Evolutionary conservation across 306 rosid species (phyloP), one percentile per base, ranked within the genome.

Genomic region (Begonia peltatifolia): DNA sequence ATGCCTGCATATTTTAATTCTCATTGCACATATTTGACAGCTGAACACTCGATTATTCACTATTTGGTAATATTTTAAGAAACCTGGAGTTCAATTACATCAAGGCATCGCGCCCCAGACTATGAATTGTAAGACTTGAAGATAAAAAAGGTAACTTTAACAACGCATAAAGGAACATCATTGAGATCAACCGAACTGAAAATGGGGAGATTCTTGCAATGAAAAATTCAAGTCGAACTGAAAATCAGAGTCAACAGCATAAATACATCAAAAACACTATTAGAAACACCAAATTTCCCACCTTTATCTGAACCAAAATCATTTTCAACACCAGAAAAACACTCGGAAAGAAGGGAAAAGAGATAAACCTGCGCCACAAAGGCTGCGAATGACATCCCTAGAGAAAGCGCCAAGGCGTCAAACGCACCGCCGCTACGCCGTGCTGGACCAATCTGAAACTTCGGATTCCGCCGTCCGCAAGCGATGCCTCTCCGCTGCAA

Each of bases 321-420:
- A 17, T 17, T 17, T 17, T 25, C 38, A 55, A 35, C 9, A 10
- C n/a, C 30, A 52, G 57, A 41, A 9, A 22, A 54, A 50, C 52
- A 14, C 35, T 22, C 9, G n/a, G 13, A 25, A 14, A 46, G 4
- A 35, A 12, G 30, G 38, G 22, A 14, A 61, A 42, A 48, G 41
- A 47, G 13, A 42, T 42, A 54, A 57, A 90, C 97, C 97, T 83
- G 89, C 53, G 82, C 78, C 58, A 78, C 63, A 53, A 90, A 76
- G 14, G 94, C 87, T 1, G 95, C 97, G 15, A 90, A 69, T 0
- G 94, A 85, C 87, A 90, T 86, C 54, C 95, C 99, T 16, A 90
- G 69, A 35, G 81, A 89, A 58, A 76, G 74, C 48, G 87, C 87
- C 52, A 90, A 72, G 4, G 75, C 66, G 12, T 71, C 76, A 0